phyloP scores from a whole-genome alignment of 202 grass and related monocot species.

The Saccharum hybrid region DNA sequence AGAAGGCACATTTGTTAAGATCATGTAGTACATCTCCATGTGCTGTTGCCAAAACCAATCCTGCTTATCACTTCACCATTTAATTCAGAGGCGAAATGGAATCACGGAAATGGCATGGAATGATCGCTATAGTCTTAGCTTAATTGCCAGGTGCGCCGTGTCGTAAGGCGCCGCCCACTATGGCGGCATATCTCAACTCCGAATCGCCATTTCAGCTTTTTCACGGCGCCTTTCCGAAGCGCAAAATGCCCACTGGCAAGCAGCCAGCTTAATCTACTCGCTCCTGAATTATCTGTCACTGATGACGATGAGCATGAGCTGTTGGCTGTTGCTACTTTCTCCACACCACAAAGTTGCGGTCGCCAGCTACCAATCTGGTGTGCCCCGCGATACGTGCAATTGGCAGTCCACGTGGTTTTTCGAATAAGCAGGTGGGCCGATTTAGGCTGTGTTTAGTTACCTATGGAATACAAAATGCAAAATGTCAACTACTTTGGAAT shows the following conservation, averaged over 20 bases:
- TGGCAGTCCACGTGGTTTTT: slow-evolving; percentile 3
- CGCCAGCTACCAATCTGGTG: background rate
- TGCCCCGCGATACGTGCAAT: background rate
- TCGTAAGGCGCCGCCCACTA: slow-evolving; percentile 22
- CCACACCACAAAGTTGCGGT: slow-evolving; percentile 27
- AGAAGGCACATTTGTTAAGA: slow-evolving; percentile 4
- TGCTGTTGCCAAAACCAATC: background rate
- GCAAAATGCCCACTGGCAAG: background rate
- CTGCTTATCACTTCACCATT: background rate
- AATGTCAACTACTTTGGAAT: too few relatives aligned
- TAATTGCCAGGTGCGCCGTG: slow-evolving; percentile 25
- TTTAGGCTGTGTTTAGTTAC: too few relatives aligned
- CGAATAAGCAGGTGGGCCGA: background rate
- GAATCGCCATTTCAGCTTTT: too few relatives aligned
- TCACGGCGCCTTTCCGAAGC: slow-evolving; percentile 5
- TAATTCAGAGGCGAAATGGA: background rate
- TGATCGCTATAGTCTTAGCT: background rate
- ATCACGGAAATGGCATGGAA: background rate
- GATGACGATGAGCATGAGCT: background rate
- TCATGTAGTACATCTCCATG: background rate
- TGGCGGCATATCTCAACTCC: too few relatives aligned
- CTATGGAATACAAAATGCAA: too few relatives aligned
- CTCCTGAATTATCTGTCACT: slow-evolving; percentile 34
- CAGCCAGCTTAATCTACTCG: background rate
- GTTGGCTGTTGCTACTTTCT: slow-evolving; percentile 35